Evolutionary conservation across 2,329 filamentous ascomycete genomes (phyloP), one percentile per base, ranked within the genome.

Genomic region (Cladophialophora carrionii): DNA sequence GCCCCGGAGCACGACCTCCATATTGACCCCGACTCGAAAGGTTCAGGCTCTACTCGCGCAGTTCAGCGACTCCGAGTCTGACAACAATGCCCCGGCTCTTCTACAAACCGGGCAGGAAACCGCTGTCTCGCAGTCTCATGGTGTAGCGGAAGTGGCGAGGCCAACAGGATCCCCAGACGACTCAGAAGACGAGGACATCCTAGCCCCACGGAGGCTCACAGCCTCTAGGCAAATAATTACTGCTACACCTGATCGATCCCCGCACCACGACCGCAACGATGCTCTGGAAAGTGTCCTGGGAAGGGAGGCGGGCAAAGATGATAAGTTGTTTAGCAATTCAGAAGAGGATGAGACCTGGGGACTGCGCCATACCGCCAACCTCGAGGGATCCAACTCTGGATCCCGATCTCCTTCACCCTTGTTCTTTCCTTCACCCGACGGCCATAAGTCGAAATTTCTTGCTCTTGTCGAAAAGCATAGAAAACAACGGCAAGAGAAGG

Each of bases 381-480:
- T 31, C 24, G 31, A 14, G 7, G 22, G 37, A 31, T 14, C 9
- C 24, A n/a, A 24, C 2, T 32, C 14, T 31, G 24, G 7, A 12
- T 59, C 46, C 63, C 72, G 74, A 41, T 73, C 76, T 4, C 69
- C 72, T n/a, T 80, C 79, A 14, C 76, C 78, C 0, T 68, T 83
- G 3, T 83, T 83, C 79, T 22, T 77, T 74, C 14, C 74, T 73
- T 14, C 64, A 66, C 17, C 61, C 26, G 64, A 71, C n/a, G 31
- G 34, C 2, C 62, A 22, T 7, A 84, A 86, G 56, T 81, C 85
- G 48, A 86, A 88, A 4, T 88, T 96, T 72, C 81, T 87, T 66
- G 89, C 88, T 7, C 84, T 96, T 0, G 84, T 95, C 10, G 87
- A 87, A 53, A 85, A 87, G 71, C 95, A 94, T 73, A 85, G 88